Base-by-base conservation (phyloP, 2,329 filamentous ascomycete genomes). In the Aspergillus jensenii region DNA sequence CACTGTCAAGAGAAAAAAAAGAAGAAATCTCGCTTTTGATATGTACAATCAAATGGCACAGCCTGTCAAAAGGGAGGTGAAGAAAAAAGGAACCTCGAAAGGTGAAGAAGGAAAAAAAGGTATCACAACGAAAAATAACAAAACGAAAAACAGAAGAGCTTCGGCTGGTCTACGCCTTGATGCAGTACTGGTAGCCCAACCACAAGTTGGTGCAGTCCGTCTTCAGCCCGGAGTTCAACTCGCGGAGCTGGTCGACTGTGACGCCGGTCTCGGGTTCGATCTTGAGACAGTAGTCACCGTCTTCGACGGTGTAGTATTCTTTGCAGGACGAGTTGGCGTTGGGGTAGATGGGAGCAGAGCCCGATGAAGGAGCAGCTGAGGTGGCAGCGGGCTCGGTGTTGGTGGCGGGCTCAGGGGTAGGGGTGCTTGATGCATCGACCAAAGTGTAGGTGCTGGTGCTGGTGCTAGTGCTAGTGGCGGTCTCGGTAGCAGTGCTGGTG, bases 131-230 rank as follows among this genome's bases (percentile, higher is more conserved):
- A 50, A 35, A 46, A 23, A 21, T 21, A 46, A 46, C 17, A 50
- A 44, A 27, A 25, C 14, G 19, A 52, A 48, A 35, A 23, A 39
- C 17, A 49, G 19, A 21, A 49, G 50, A 53, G 43, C 51, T 11
- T 6, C 49, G 49, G 43, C 35, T 40, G 23, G 43, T 14, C 27
- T 51, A 58, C 40, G 56, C 56, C 51, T 58, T 54, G 39, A 70
- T 56, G 59, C 68, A 70, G 52, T 70, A 70, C 58, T 67, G 61
- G 58, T 70, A 70, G 59, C 68, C 71, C 23, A 65, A 62, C 62
- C 69, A 68, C 31, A 74, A 62, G 59, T 73, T 71, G 2, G 64
- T 58, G 62, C 71, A 74, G 15, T 57, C 49, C 37, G 59, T 52
- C 14, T 72, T 58, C 52, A 73, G 60, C 31, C 64, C 67, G 4